Evolutionary conservation across 768 basidiomycete genomes (phyloP), one percentile per base, ranked within the genome.

Genomic region (Tulasnella sp.): DNA sequence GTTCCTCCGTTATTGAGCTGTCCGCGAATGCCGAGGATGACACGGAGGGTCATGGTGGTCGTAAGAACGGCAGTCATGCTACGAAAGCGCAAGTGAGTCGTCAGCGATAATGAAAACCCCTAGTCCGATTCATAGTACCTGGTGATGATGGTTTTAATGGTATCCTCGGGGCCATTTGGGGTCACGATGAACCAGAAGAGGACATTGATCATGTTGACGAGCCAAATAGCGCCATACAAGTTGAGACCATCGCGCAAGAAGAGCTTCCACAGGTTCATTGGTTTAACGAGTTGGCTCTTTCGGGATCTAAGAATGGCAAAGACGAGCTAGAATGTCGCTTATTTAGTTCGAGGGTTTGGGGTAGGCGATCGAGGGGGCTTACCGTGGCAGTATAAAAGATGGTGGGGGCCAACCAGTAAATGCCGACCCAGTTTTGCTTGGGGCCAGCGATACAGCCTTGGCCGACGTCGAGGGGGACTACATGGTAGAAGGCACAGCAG

Each of bases 161-260:
- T 89, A 85, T 96, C 94, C 0, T 83, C 77, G 31, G 82, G 71
- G 73, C 86, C 90, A 71, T 90, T 91, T 36, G 94, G 92, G 75
- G 84, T 91, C 84, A 92, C 90, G 86, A 93, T 90, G 86, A 96
- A 94, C 92, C 93, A 95, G 88, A 94, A 96, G 84, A 94, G 85
- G 84, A 94, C 88, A 87, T 95, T 96, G 86, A 88, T 87, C 85
- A 94, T 88, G 88, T 96, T 94, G 82, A 95, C 92, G 82, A 91
- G 82, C 88, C 90, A 92, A 84, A 95, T 89, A 46, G 94, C 91
- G 79, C 89, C 93, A 83, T 95, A 95, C 80, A 95, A 90, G 86
- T 95, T 95, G 82, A 95, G 90, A 21, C 93, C 93, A 84, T 95
- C 94, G 80, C 94, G 93, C 80, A 95, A 92, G 93, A 95, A 95